Evolutionary conservation across 2,329 filamentous ascomycete genomes (phyloP), one percentile per base, ranked within the genome.

Genomic region (Colletotrichum destructivum): DNA sequence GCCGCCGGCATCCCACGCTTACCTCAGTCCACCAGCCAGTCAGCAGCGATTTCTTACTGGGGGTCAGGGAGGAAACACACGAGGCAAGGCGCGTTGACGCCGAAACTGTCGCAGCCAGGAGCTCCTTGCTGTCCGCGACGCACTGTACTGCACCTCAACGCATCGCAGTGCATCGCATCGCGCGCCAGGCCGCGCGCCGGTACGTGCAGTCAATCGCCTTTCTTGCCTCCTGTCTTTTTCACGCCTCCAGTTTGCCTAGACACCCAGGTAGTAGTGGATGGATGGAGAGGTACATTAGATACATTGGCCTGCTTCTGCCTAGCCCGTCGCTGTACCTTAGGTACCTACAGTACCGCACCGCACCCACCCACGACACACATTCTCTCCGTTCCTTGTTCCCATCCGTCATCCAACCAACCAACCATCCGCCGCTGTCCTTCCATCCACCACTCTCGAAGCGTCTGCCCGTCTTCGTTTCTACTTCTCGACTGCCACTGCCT

Each of bases 31-130:
- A 38, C 35, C 35, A 38, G 35, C 35, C 35, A 38, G 35, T 38
- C 35, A 38, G 35, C 35, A 38, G 35, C 9, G 35, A 11, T 38
- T 38, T 38, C 8, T 38, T 38, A 11, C 35, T 9, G 35, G 35
- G 9, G 35, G 56, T 42, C 21, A 21, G 47, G 47, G 11, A 26
- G 23, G 38, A 15, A 26, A 15, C 62, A 31, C 51, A 31, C 62
- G 12, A 47, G 51, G 52, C 31, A 69, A 54, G 55, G 60, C 65
- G 57, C 69, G 74, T 77, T 77, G 77, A 78, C 74, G 77, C 76
- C 75, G 75, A 76, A 76, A 74, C 74, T 76, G 77, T 79, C 73
- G 75, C 75, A 78, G 74, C 69, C 69, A 60, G 73, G 70, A 72
- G 55, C 75, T 74, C 76, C 77, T 75, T 74, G 69, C 51, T 72